Conservation (phyloP, 2,329 filamentous ascomycete species). For the Dothidotthia symphoricarpi region DNA sequence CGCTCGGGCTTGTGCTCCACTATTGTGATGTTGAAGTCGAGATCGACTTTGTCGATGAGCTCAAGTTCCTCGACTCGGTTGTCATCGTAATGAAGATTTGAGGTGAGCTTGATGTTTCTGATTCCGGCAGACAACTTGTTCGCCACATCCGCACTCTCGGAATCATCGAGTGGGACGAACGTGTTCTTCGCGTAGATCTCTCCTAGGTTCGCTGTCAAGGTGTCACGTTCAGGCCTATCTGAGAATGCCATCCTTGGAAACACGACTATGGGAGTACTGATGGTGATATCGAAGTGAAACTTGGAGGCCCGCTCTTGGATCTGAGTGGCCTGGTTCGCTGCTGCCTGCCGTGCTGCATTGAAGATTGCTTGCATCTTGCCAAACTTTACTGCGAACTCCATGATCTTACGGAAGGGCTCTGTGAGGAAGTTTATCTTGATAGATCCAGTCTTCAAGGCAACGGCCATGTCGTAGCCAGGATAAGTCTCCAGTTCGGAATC, state of each 20-base stretch:
- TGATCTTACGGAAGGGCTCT: slow-evolving; percentile 96
- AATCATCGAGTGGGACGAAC: slow-evolving; percentile 81
- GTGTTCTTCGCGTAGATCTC: slow-evolving; percentile 97
- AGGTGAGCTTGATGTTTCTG: slow-evolving; percentile 86
- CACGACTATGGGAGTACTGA: slow-evolving; percentile 94
- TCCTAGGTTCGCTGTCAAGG: slow-evolving; percentile 88
- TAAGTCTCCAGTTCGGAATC: slow-evolving; percentile 73
- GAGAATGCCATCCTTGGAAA: slow-evolving; percentile 78
- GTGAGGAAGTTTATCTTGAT: slow-evolving; percentile 97
- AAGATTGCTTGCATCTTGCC: slow-evolving; percentile 99
- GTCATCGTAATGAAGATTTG: slow-evolving; percentile 76
- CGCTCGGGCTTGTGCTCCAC: slow-evolving; percentile 76
- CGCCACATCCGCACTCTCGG: slow-evolving; percentile 67
- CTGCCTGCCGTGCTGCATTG: slow-evolving; percentile 92
- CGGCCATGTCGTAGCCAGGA: slow-evolving; percentile 90
- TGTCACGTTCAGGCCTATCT: slow-evolving; percentile 70
- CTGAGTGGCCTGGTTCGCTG: slow-evolving; percentile 88
- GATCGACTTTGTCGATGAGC: slow-evolving; percentile 94
- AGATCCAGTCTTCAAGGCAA: slow-evolving; percentile 87
- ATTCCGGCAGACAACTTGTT: slow-evolving; percentile 92
- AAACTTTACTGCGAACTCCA: slow-evolving; percentile 97
- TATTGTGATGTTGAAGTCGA: slow-evolving; percentile 89
- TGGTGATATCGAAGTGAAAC: slow-evolving; percentile 88
- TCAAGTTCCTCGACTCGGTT: slow-evolving; percentile 80
- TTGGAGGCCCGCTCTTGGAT: slow-evolving; percentile 86